A percentile compares a stretch with the other conserved stretches of the same genome.
Evolutionary conservation across 2,329 filamentous ascomycete genomes (phyloP).

Genomic region (Pseudogymnoascus sp.): DNA sequence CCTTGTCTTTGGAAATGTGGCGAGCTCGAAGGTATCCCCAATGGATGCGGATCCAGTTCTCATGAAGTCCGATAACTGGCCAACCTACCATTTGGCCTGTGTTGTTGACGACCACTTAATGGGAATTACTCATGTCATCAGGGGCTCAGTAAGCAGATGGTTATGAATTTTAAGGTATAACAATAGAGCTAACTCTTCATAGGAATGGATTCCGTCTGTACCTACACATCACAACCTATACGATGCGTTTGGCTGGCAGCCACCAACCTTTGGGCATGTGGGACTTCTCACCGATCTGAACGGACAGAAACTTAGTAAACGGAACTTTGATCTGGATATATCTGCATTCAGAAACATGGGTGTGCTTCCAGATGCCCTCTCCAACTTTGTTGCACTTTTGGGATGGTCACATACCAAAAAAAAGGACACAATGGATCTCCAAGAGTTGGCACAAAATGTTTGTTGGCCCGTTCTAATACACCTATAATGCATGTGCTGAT

Average conservation of each 20-base stretch:
- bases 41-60: conserved; percentile 75
- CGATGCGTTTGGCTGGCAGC: conserved; percentile 64
- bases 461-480: conserved; percentile 20
- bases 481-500: conserved; percentile 9
- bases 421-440: conserved; percentile 62
- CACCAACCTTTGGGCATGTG: conserved; percentile 71
- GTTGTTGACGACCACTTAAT: conserved; percentile 94
- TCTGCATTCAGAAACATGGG: conserved; percentile 47
- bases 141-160: conserved; percentile 56
- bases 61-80: conserved; percentile 82
- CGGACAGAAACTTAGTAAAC: conserved; percentile 79
- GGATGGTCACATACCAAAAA: conserved; percentile 68
- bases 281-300: conserved; percentile 61
- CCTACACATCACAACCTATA: conserved; percentile 71
- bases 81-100: conserved; percentile 95
- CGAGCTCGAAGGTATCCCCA: conserved; percentile 3
- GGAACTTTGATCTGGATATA: conserved; percentile 58
- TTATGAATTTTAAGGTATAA: background rate
- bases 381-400: conserved; percentile 77
- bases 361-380: conserved; percentile 54
- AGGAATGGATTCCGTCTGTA: conserved; percentile 95
- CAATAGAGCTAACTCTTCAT: background rate
- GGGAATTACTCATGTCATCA: conserved; percentile 91
- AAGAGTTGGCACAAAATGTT: conserved; percentile 62
- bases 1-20: conserved; percentile 64